Evolutionary conservation across 1,139 yeast species (phyloP).

Genomic region (Zhuliangozyma parablackwelliae): DNA sequence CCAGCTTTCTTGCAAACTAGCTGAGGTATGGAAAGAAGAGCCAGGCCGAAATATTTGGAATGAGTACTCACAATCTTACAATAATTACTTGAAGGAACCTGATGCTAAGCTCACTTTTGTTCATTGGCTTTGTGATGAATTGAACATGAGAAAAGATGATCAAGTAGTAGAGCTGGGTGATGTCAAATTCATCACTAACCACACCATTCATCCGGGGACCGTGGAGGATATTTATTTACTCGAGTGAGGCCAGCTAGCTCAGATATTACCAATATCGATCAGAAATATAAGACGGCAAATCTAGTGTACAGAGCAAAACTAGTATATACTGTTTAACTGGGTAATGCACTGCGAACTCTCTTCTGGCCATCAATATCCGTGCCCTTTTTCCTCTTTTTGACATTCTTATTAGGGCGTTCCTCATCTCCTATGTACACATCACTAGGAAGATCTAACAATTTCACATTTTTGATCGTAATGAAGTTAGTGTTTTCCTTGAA

Average conservation of each 20-base stretch:
- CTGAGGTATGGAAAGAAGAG: slow-evolving; percentile 27
- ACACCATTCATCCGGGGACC: slow-evolving; percentile 4
- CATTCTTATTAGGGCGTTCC: too few relatives aligned
- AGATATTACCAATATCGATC: too few relatives aligned
- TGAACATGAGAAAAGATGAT: slow-evolving; percentile 1
- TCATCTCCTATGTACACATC: too few relatives aligned
- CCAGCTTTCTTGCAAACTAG: slow-evolving; percentile 23
- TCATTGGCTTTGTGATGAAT: slow-evolving; percentile 10
- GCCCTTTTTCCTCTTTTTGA: too few relatives aligned
- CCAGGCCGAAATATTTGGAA: slow-evolving; percentile 24
- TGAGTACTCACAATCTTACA: slow-evolving; percentile 27
- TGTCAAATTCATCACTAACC: neutral
- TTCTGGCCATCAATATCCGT: too few relatives aligned
- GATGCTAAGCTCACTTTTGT: slow-evolving; percentile 5
- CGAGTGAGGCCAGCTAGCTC: slow-evolving; percentile 1
- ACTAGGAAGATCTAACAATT: too few relatives aligned
- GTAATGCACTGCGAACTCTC: too few relatives aligned
- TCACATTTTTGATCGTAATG: slow-evolving; percentile 70
- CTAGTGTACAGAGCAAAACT: too few relatives aligned
- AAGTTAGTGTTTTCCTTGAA: slow-evolving; percentile 61
- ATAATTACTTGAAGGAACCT: slow-evolving; percentile 8
- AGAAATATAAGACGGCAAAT: too few relatives aligned
- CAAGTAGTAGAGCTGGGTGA: neutral
- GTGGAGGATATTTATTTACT: slow-evolving; percentile 8
- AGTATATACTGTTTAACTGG: too few relatives aligned